Base-by-base conservation (phyloP, 192 early-diverging fungal species). In the Coemansia sp. region DNA sequence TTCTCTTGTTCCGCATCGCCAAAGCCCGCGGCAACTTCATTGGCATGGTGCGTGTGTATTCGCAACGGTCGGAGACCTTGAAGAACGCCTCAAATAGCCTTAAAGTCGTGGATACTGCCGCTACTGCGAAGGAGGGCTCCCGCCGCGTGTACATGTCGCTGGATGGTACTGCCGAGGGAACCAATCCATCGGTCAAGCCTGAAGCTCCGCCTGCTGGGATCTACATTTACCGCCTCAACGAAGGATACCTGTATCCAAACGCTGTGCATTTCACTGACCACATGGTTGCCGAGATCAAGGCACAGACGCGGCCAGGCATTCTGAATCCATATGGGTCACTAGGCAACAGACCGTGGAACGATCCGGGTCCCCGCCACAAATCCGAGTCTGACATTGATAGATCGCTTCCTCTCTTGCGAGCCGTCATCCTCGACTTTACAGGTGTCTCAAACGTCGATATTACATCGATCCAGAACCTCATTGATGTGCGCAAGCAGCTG, bases 1-100 rank as follows among this genome's bases (percentile, higher is more conserved):
- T 98, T 33, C 81, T 94, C n/a, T 84, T 98, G 18, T 84, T 90
- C 73, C 87, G 94, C 26, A 72, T 93, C 39, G 92, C 96, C 36
- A 81, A 75, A 73, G 75, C 83, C 0, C 73, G 73, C 21, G 75
- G 83, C 24, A 73, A 73, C 63, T 75, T 85, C 46, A 62, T 85
- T 8, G 83, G 75, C 35, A 69, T 66, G 12, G 60, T 85, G 30
- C 63, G 70, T 18, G 75, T 77, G 12, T 85, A 81, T 51, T 68
- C 77, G 23, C 57, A 26, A 23, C 7, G 4, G 24, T 23, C 51
- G 10, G 51, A 53, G 20, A 14, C 21, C 8, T 4, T 12, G 24
- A 53, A 53, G 51, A 53, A 4, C 3, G 51, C 11, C 24, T 7
- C 51, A 26, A 26, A 46, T 7, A 46, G 44, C 14, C 16, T 53